Base-by-base conservation (phyloP, 192 early-diverging fungal genomes). In the Coemansia sp. region DNA sequence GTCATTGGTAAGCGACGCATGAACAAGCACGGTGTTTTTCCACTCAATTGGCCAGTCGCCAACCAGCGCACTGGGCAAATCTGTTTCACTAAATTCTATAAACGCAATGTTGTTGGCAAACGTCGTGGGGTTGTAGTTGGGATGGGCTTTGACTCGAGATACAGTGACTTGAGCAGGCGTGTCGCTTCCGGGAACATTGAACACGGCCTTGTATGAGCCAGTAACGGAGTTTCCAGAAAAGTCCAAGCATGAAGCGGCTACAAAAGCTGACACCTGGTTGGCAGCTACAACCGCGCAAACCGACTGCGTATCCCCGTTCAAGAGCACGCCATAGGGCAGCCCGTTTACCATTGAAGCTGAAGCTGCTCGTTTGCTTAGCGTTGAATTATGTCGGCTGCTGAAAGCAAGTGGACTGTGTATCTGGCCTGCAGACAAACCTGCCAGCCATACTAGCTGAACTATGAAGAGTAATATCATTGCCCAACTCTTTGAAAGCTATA, bases 21-120 rank as follows among this genome's bases (percentile, higher is more conserved):
- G 45, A 14, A 58, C 36, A 15, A 58, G 39, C 20, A 38, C 45
- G 2, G 45, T 48, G 9, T 37, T 40, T 40, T 34, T 11, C 56
- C 56, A 58, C 28, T 58, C 56, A 3, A 46, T n/a, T 14, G 56
- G 56, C 56, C 44, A 48, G 42, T 58, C 46, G 2, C 56, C 45
- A 32, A 58, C 39, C 15, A 39, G 2, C 3, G 32, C 36, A 11
- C 46, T 32, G 11, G 46, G 23, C 11, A 37, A n/a, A 6, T 40
- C 18, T 0, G 56, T 23, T 34, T 58, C 39, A 8, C 36, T 21
- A 15, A 58, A 26, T 0, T 44, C 34, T 11, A 58, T 44, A 34
- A 45, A 21, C 0, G 56, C 56, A 58, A 58, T 58, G 16, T 58
- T 58, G 37, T 58, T 58, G 6, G 56, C 56, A 40, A 58, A 58